Evolutionary conservation across 148 eudicot genomes (phyloP).

Genomic region (Chenopodium album): DNA sequence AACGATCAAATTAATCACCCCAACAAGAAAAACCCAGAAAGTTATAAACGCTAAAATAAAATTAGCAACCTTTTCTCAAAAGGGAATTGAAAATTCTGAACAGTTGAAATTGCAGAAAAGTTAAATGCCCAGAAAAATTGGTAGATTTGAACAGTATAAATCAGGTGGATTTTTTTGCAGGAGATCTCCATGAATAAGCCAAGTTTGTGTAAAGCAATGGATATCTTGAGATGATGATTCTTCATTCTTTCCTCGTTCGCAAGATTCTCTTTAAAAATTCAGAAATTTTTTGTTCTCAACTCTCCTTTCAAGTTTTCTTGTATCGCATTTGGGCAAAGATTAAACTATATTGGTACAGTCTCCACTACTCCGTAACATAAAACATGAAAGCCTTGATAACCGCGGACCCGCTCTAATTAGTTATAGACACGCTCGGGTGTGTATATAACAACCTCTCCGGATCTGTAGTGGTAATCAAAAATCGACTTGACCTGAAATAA

Average conservation of each 20-base stretch:
- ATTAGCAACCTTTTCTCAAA: conserved; percentile 10
- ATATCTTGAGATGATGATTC: conserved; percentile 21
- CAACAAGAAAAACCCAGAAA: not conserved
- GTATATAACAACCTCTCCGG: too few relatives aligned
- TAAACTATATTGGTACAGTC: too few relatives aligned
- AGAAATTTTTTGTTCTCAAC: conserved; percentile 17
- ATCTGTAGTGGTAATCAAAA: too few relatives aligned
- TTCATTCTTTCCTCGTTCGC: conserved; percentile 9
- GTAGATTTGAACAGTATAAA: not conserved
- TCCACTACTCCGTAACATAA: too few relatives aligned
- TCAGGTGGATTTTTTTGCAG: not conserved
- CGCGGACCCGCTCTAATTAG: too few relatives aligned
- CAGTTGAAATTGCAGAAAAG: not conserved
- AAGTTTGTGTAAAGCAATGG: conserved; percentile 27
- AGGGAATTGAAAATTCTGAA: not conserved
- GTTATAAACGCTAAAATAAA: not conserved
- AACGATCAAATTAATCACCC: not conserved
- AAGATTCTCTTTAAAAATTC: conserved; percentile 10
- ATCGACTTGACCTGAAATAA: too few relatives aligned
- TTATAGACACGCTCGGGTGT: too few relatives aligned
- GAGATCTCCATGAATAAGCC: conserved; percentile 12
- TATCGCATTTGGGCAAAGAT: not conserved
- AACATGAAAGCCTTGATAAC: too few relatives aligned
- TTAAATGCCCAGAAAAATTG: conserved; percentile 1
- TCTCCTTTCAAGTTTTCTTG: not conserved